Evolutionary conservation across 768 basidiomycete species (phyloP).

Genomic region (Lactifluus volemus): DNA sequence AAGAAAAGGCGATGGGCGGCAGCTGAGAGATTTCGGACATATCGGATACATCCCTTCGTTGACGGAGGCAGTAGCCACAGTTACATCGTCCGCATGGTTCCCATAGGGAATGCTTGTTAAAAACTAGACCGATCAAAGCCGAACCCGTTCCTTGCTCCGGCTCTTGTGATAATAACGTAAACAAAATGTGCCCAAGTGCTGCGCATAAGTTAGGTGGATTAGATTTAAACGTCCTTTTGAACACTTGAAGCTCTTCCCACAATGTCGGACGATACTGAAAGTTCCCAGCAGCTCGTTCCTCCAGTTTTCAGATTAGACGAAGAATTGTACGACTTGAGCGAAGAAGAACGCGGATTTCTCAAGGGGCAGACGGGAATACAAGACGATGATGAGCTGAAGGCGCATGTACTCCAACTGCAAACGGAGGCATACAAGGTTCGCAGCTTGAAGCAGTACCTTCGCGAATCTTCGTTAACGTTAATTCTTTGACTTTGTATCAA

Average conservation of each 20-base stretch:
- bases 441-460: neutral
- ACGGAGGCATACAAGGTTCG: conserved; percentile 26
- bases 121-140: too few relatives aligned
- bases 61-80: too few relatives aligned
- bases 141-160: too few relatives aligned
- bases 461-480: neutral
- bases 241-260: neutral
- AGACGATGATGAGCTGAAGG: conserved; percentile 26
- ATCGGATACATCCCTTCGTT: too few relatives aligned
- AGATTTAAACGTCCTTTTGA: neutral
- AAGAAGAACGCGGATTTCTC: conserved; percentile 20
- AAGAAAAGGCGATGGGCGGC: conserved; percentile 29
- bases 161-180: too few relatives aligned
- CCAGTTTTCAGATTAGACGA: neutral
- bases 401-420: conserved; percentile 26
- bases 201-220: too few relatives aligned
- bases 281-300: neutral
- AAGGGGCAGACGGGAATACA: conserved; percentile 25
- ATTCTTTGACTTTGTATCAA: neutral
- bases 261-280: neutral
- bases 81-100: too few relatives aligned
- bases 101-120: too few relatives aligned
- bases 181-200: too few relatives aligned
- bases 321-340: neutral
- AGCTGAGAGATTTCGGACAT: too few relatives aligned